phyloP scores from a whole-genome alignment of 306 rosid genomes.

The Begonia masoniana region DNA sequence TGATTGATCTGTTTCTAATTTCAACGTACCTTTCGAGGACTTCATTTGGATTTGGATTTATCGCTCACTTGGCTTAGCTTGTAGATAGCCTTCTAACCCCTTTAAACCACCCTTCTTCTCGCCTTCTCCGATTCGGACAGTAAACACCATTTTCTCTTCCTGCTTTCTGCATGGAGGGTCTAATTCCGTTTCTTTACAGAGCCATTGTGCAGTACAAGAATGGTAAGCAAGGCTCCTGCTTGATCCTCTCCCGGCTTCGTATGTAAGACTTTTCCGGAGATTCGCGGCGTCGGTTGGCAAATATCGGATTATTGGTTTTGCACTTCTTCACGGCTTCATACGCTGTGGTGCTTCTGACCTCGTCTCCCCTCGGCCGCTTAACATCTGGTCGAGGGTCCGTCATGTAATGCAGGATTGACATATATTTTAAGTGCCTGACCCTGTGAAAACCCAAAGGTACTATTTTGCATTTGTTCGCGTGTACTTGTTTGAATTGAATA shows the following conservation, averaged over 20 bases:
- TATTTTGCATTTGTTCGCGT: too few species aligned
- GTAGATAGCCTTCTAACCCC: too few species aligned
- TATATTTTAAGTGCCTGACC: too few species aligned
- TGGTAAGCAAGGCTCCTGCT: slow-evolving; percentile 2
- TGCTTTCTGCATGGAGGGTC: slow-evolving; percentile 6
- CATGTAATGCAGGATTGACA: not conserved
- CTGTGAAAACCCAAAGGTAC: too few species aligned
- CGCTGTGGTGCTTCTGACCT: slow-evolving; percentile 30
- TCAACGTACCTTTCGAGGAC: too few species aligned
- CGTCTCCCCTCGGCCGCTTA: slow-evolving; percentile 42
- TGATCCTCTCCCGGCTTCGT: slow-evolving; percentile 14
- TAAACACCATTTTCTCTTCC: too few species aligned
- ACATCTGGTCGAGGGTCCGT: slow-evolving; percentile 21
- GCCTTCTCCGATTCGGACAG: too few species aligned
- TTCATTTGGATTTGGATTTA: too few species aligned
- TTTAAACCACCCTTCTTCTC: too few species aligned
- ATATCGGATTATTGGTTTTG: slow-evolving; percentile 23
- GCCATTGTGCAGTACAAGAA: slow-evolving; percentile 8
- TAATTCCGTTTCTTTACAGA: slow-evolving; percentile 11
- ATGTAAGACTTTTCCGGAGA: slow-evolving; percentile 28
- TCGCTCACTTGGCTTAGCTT: too few species aligned
- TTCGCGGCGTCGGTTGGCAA: slow-evolving; percentile 23
- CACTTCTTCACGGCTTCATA: slow-evolving; percentile 27
- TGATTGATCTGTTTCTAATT: too few species aligned
- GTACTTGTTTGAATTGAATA: too few species aligned